Base-by-base conservation (phyloP, 768 basidiomycete genomes). In the Lepiota venenata region DNA sequence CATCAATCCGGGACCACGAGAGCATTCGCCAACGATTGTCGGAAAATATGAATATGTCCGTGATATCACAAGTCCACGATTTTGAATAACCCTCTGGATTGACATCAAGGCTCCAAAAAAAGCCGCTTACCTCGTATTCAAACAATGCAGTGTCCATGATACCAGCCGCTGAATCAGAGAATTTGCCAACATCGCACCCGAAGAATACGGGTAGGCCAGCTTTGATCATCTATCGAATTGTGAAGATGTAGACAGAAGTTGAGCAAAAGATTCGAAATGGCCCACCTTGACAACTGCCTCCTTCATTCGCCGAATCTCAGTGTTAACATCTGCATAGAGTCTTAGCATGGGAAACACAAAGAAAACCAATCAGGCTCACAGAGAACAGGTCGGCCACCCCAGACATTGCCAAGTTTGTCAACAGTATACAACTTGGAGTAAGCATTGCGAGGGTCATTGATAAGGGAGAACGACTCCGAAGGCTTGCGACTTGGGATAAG, bases 121-220 rank as follows among this genome's bases (percentile, higher is more conserved):
- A 35, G 1, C 47, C 49, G 57, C 71, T 29, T 22, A 86, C 88
- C 80, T 90, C 88, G 64, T 90, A 91, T 62, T 91, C 87, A 66
- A 85, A 92, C 18, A 95, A 75, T 14, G 79, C 80, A 21, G 84
- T 81, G 65, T 94, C 94, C 93, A 96, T 91, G 59, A 97, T 84
- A 21, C 95, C 96, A 2, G 77, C 68, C 21, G 69, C 61, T 20
- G 75, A 74, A 60, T 91, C 85, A 3, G 87, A 88, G 65, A 83
- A 91, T 65, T 97, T 83, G 35, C 93, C 94, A 42, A 97, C 93
- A 65, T 98, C 96, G 66, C 95, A 97, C 0, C 94, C 96, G 65
- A 98, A 98, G 81, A 96, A 97, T 42, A 95, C 87, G 4, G 94
- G 88, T 37, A 86, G 84, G 38, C 91, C 89, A 21, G 89, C 88